Base-by-base conservation (phyloP, 441 rosid genomes). In the Populus trichocarpa region DNA sequence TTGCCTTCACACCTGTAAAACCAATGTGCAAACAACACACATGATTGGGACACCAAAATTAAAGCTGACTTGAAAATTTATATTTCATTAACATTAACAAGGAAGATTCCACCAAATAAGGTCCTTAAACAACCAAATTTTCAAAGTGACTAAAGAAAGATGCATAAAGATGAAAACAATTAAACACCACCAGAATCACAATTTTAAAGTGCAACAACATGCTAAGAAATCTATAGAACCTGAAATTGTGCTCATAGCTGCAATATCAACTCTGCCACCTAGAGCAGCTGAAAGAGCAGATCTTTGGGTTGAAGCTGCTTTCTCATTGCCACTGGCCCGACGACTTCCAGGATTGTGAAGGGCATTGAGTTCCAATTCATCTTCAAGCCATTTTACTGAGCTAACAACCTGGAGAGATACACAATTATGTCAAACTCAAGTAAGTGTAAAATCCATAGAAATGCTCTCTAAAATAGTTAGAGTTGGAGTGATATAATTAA, bases 321-420 rank as follows among this genome's bases (percentile, higher is more conserved):
- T 97, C 84, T 97, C 98, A 82, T 93, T 97, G 85, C 98, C 93
- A 87, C 86, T 92, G 70, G 92, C 98, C 69, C 87, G 87, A 81
- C 97, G 97, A 80, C 96, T 96, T 72, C 93, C 91, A 78, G 98
- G 98, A 81, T 92, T 93, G 82, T 93, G 98, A 79, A 94, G 97
- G 68, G 98, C 98, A 77, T 93, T 94, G 66, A 97, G 93, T 85
- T 97, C 99, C 85, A 97, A 80, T 87, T 97, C 98, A 85, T 97
- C 99, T 90, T 92, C 99, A 75, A 97, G 98, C 99, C 99, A 97
- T 84, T 97, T 97, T 63, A 97, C 96, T 28, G 98, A 93, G 87
- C 98, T 94, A 79, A 94, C 98, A 77, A 96, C 98, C 99, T 96
- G 81, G 66, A 77, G 66, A 77, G 75, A 74, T 76, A 78, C 5